phyloP scores from a whole-genome alignment of 768 basidiomycete genomes.

The Galerina marginata region DNA sequence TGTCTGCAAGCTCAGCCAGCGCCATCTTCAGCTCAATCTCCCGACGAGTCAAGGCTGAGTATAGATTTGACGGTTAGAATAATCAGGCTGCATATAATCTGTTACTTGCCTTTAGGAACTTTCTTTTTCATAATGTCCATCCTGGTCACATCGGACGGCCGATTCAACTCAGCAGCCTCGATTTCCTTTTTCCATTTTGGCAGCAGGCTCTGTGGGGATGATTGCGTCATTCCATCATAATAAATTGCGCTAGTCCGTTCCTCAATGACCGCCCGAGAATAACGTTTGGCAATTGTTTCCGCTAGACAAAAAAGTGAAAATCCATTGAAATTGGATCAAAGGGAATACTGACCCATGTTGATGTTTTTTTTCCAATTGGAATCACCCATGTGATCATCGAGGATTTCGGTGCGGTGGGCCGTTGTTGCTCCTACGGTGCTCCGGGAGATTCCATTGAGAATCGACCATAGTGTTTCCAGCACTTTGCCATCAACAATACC shows the following conservation, averaged over 20 bases:
- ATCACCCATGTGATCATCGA: constrained; percentile 37
- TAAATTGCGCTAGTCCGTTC: background rate
- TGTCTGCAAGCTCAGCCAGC: background rate
- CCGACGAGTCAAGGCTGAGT: background rate
- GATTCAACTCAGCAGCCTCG: background rate
- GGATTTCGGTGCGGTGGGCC: constrained; percentile 29
- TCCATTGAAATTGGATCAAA: background rate
- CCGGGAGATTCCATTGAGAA: constrained; percentile 30
- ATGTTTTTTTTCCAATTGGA: constrained; percentile 39
- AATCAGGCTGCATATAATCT: too few species aligned
- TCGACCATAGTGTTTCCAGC: constrained; percentile 38
- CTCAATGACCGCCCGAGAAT: background rate
- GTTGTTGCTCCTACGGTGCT: constrained; percentile 26
- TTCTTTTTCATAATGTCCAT: background rate
- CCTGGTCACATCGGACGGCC: background rate
- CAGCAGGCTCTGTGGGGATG: too few species aligned
- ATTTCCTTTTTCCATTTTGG: background rate
- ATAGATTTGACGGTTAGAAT: too few species aligned
- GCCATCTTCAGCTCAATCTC: background rate
- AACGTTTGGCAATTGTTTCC: background rate
- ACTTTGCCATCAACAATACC: constrained; percentile 38
- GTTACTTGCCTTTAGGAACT: background rate
- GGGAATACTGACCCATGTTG: constrained; percentile 17
- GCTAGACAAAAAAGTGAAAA: background rate
- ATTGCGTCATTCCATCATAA: too few species aligned